Evolutionary conservation across 2,329 filamentous ascomycete genomes (phyloP).

Genomic region (Colletotrichum sp.): DNA sequence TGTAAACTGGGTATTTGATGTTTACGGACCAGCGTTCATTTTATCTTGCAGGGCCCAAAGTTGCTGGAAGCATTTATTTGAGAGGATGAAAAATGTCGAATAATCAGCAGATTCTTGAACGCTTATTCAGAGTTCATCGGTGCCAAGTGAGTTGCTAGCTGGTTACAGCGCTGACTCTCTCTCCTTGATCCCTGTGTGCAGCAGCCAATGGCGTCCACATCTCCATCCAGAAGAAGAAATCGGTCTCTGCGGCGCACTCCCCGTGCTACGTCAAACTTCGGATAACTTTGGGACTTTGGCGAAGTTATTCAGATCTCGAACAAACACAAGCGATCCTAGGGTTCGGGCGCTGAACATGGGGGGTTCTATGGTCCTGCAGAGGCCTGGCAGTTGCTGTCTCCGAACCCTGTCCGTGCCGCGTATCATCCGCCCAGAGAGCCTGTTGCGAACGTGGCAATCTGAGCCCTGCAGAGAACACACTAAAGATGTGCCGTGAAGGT

Average conservation of each 20-base stretch:
- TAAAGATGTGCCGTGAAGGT: background rate
- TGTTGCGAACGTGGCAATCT: background rate
- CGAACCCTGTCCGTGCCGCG: background rate
- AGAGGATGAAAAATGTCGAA: background rate
- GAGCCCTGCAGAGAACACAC: background rate
- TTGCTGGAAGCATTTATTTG: background rate
- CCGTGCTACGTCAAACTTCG: background rate
- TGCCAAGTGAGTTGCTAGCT: background rate
- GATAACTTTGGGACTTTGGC: background rate
- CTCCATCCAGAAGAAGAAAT: background rate
- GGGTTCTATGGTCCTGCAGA: background rate
- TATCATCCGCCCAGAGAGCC: background rate
- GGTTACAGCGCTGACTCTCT: background rate
- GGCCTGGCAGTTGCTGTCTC: background rate
- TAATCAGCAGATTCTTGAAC: background rate
- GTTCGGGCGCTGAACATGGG: background rate
- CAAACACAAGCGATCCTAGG: background rate
- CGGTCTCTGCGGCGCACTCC: background rate
- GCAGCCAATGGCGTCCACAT: background rate
- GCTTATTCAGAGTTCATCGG: background rate
- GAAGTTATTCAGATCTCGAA: background rate
- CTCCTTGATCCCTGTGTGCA: background rate
- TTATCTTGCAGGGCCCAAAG: background rate
- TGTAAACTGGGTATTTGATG: background rate
- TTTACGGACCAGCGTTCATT: background rate